These are phyloP conservation scores for Helenozyma rhizophorensis DNA, from an alignment of 805 yeast genomes.

Conservation along the genomic window DNA sequence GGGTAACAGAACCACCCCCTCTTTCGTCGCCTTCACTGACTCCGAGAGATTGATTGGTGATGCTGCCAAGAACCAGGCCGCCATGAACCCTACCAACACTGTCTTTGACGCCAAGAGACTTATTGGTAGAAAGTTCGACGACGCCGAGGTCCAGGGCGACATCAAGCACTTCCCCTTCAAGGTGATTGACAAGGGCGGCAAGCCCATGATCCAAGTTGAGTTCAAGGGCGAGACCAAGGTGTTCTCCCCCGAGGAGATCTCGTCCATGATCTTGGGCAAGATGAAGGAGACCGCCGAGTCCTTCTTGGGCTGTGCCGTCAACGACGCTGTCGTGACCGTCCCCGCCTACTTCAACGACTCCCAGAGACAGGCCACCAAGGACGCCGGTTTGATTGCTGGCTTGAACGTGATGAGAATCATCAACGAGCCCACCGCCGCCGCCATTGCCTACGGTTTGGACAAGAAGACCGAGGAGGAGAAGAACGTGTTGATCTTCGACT, in stretches of 20 bases:
- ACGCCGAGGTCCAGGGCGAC: conserved; percentile 27
- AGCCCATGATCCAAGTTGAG: conserved; percentile 28
- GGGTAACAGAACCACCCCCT: conserved; percentile 32
- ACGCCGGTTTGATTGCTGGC: conserved; percentile 91
- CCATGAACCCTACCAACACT: conserved; percentile 31
- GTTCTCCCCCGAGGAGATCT: conserved; percentile 29
- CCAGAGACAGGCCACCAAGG: conserved; percentile 92
- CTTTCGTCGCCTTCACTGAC: conserved; percentile 31
- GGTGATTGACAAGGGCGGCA: conserved; percentile 26
- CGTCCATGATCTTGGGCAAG: conserved; percentile 30
- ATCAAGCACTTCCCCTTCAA: conserved; percentile 30
- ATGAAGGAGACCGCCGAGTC: conserved; percentile 61
- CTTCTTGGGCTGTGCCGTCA: conserved; percentile 64
- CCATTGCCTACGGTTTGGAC: conserved; percentile 41
- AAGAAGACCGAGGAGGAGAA: conserved; percentile 56
- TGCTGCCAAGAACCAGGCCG: conserved; percentile 33
- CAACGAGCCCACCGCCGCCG: conserved; percentile 64
- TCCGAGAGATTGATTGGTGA: conserved; percentile 31
- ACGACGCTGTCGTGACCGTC: conserved; percentile 88
- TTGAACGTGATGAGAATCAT: conserved; percentile 83
- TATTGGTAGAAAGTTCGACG: conserved; percentile 27
- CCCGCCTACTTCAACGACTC: conserved; percentile 94
- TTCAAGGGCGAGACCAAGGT: conserved; percentile 32
- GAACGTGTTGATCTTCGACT: conserved; percentile 46
- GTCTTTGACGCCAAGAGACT: conserved; percentile 32